Percentiles rank a stretch among this genome's conserved stretches.
phyloP scores from a whole-genome alignment of 2,329 filamentous ascomycete species.

The Chrysoporthe cubensis region DNA sequence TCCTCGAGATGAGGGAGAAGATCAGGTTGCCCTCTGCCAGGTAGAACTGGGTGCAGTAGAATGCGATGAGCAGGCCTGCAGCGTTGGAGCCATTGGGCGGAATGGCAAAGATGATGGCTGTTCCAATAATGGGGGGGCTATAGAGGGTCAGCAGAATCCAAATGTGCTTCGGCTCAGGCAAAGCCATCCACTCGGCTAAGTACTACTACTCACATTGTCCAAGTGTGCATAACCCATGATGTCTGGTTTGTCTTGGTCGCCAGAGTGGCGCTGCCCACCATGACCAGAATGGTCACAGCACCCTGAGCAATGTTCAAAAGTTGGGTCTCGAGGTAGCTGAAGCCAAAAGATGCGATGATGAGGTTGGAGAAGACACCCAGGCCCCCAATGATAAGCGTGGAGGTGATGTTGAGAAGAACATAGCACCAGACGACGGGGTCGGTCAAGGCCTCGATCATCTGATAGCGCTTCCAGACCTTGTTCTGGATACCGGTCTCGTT shows the following conservation, averaged over 20 bases:
- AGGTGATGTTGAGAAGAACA: conserved; percentile 33
- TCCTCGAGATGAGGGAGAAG: conserved; percentile 46
- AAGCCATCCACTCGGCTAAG: too few species aligned
- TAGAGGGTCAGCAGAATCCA: not conserved
- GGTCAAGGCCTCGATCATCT: conserved; percentile 43
- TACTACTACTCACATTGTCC: not conserved
- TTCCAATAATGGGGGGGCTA: conserved; percentile 35
- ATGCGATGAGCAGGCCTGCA: conserved; percentile 43
- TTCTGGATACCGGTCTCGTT: conserved; percentile 45
- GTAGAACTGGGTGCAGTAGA: conserved; percentile 51
- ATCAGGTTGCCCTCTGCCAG: conserved; percentile 46
- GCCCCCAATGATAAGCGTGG: conserved; percentile 39
- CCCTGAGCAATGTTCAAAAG: conserved; percentile 48
- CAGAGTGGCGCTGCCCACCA: conserved; percentile 40
- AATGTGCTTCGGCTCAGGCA: too few species aligned
- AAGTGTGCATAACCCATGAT: conserved; percentile 8
- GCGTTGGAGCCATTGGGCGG: conserved; percentile 37
- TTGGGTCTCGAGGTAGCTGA: conserved; percentile 42
- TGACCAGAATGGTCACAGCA: conserved; percentile 43
- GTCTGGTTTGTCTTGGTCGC: conserved; percentile 36
- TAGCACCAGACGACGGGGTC: conserved; percentile 41
- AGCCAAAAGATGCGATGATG: conserved; percentile 44
- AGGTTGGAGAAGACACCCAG: conserved; percentile 46
- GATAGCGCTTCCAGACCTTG: conserved; percentile 40
- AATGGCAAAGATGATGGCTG: conserved; percentile 44